Evolutionary conservation across 306 rosid genomes (phyloP), one percentile per base, ranked within the genome.

Genomic region (Medicago arabica): DNA sequence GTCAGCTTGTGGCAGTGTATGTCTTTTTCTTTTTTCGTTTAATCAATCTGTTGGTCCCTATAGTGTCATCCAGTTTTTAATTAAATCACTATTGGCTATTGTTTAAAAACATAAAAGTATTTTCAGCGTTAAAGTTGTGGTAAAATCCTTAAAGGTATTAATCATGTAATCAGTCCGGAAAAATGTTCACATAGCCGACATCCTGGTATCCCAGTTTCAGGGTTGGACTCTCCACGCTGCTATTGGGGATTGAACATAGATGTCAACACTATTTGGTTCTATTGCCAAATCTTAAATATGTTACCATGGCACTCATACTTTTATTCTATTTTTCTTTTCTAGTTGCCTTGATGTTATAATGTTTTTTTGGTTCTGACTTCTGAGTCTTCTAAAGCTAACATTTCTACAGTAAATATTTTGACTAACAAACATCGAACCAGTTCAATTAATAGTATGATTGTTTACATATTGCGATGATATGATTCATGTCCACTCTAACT

Each of bases 1-100:
- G 75, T 95, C 97, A 2, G 89, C 96, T 17, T 95, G 98, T 86
- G 97, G 98, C 88, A 95, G 47, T 68, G 97, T 94, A 90, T 55
- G 89, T 76, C 41, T 70, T 66, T 12, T 34, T 61, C 19, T 31
- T 31, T 61, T 16, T 31, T 61, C 21, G 34, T 61, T 61, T 14
- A 61, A 34, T 61, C 19, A 61, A 23, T 31, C 7, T 15, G 44
- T 34, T 34, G 12, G 12, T 61, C 43, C 10, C 66, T 31, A 13
- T 31, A 28, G 67, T 31, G 31, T 61, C 67, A 61, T 61, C 19
- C 12, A 15, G 7, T 28, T 61, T 61, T 28, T 13, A 31, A 2
- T 28, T 3, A 61, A 31, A 41, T 28, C 6, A 12, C 12, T 58
- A 11, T 12, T 6, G 3, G 39, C 41, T 31, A 34, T 61, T 7